A percentile compares a stretch with the other conserved stretches of the same genome.
These are phyloP conservation scores for Tetracentron sinense DNA, from an alignment of 164 flowering plant species.

Conservation along the genomic window DNA sequence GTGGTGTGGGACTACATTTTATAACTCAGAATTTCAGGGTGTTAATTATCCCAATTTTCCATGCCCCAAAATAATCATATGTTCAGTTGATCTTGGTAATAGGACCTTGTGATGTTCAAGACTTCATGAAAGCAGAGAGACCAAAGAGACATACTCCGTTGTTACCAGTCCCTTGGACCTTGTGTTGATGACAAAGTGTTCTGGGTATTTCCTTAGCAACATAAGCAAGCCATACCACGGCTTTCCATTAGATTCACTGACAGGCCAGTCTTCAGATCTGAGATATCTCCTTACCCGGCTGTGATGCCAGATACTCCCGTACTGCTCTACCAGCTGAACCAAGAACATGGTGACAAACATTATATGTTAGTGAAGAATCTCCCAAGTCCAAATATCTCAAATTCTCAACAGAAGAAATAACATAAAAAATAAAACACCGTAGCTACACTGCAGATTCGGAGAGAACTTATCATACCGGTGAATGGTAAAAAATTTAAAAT, in stretches of 20 bases:
- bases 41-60: no score
- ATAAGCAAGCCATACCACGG: conserved; percentile 97
- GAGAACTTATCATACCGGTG: no score
- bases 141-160: conserved; percentile 84
- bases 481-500: no score
- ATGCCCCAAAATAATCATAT: neutral
- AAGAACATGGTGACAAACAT: conserved; percentile 9
- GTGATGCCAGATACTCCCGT: conserved; percentile 78
- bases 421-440: no score
- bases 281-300: conserved; percentile 89
- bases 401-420: no score
- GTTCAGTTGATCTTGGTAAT: neutral
- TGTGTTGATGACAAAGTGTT: conserved; percentile 95
- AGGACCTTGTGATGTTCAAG: neutral
- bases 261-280: conserved; percentile 75
- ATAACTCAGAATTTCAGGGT: no score
- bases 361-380: neutral
- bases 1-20: no score
- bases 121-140: conserved; percentile 69
- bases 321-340: conserved; percentile 72
- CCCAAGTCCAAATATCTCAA: neutral
- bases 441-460: neutral
- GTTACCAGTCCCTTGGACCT: conserved; percentile 87
- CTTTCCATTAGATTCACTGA: conserved; percentile 67
- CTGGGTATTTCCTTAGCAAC: conserved; percentile 88